Evolutionary conservation across 306 rosid genomes (phyloP), one percentile per base, ranked within the genome.

Genomic region (Lathyrus sativus): DNA sequence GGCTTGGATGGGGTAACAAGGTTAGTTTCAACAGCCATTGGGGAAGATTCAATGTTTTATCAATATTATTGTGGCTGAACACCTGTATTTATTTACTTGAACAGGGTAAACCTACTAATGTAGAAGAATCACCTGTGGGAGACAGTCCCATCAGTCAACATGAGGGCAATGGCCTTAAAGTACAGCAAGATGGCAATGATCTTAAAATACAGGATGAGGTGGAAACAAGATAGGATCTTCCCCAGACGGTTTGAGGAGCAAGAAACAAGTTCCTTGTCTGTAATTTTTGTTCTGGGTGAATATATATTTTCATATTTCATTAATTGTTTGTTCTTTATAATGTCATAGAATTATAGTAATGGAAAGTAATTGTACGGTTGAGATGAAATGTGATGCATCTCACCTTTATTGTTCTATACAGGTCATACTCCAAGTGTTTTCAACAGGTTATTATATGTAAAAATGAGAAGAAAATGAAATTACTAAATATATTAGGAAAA

Each of bases 1-100:
- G 95, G 69, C 83, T 92, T 75, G 89, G 96, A 54, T 95, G 99
- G 99, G 84, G 97, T 43, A 93, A 83, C 79, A 88, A 90, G 99
- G 99, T 93, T 82, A 75, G 88, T 57, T 77, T 75, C 33, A 68
- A 19, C 49, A 24, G 42, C 58, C 59, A 60, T 66, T 72, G 55
- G 10, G 0, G 13, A 37, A 62, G 68, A 65, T 24, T 24, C 42
- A 58, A 22, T 55, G 7, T 35, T 37, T 41, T 29, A 19, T 45
- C 10, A 39, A 13, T 29, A 26, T 44, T 22, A 9, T 71, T 55
- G 64, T 18, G 51, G 70, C 58, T 69, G 54, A 55, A 72, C 61
- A 58, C 18, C 37, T 49, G 26, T 31, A 68, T 79, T 72, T 54
- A 26, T 56, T 75, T 58, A 60, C 68, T 84, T 76, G 50, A 67